A percentile compares a stretch with the other conserved stretches of the same genome.
Conservation (phyloP, 148 eudicot species). For the Amaranthus cruentus region DNA sequence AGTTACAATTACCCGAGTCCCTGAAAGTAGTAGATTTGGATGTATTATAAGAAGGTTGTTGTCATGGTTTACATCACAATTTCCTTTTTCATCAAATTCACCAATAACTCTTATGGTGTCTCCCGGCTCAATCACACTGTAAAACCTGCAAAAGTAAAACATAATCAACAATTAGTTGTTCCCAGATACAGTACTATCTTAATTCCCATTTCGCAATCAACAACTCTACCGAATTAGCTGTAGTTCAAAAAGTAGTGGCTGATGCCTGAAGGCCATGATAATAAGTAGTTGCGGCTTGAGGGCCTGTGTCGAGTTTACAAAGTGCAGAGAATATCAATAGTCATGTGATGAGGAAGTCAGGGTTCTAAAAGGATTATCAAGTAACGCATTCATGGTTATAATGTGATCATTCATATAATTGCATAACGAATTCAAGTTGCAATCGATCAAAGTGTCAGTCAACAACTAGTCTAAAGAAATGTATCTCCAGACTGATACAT, state of each 20-base stretch:
- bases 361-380: not conserved
- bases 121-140: slow-evolving; percentile 83
- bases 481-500: not conserved
- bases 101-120: slow-evolving; percentile 84
- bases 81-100: slow-evolving; percentile 62
- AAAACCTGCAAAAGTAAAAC: slow-evolving; percentile 46
- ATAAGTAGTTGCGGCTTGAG: not conserved
- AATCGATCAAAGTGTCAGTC: not conserved
- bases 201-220: not conserved
- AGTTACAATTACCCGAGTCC: slow-evolving; percentile 67
- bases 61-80: slow-evolving; percentile 68
- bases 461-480: not conserved
- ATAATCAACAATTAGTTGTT: slow-evolving; percentile 1
- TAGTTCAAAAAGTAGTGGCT: not conserved
- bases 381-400: not conserved
- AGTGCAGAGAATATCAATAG: not conserved
- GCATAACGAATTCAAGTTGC: not conserved
- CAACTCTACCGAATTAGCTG: not conserved
- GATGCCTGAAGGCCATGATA: not conserved
- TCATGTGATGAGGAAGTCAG: not conserved
- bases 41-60: slow-evolving; percentile 75
- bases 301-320: not conserved
- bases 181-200: not conserved
- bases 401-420: not conserved
- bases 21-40: slow-evolving; percentile 81